phyloP scores from a whole-genome alignment of 2,329 filamentous ascomycete species.

The Tolypocladium album region DNA sequence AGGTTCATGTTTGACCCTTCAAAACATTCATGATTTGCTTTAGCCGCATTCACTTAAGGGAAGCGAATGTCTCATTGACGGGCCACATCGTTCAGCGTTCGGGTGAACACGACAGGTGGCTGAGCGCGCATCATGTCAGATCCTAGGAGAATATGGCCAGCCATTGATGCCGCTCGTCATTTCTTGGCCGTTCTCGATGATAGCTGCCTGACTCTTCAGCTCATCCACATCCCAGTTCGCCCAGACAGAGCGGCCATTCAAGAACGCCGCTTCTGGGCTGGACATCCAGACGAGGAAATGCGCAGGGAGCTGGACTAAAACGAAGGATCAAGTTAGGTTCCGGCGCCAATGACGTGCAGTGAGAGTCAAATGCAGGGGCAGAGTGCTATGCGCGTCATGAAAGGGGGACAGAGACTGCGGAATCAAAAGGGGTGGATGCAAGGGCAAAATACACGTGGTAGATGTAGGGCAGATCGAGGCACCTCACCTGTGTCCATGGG shows the following conservation, averaged over 20 bases:
- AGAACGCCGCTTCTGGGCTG: neutral
- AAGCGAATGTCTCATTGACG: neutral
- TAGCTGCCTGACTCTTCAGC: neutral
- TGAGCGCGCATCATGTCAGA: neutral
- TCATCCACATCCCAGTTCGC: neutral
- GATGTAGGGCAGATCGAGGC: neutral
- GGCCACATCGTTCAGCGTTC: no score
- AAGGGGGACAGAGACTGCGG: neutral
- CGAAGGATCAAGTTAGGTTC: neutral
- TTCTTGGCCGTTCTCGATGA: neutral
- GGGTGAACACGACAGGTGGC: rapidly evolving
- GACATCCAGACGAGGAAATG: neutral
- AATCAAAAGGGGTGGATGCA: neutral
- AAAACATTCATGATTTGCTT: neutral
- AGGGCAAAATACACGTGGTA: neutral
- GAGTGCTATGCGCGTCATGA: neutral
- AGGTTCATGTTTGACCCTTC: neutral
- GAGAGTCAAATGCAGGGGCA: neutral
- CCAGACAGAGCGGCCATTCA: neutral
- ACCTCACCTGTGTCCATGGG: neutral
- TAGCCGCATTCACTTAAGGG: neutral
- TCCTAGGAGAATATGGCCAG: neutral
- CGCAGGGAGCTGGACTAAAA: neutral
- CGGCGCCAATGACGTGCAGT: neutral
- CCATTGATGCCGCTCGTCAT: neutral